These are phyloP conservation scores for Eucalyptus decipiens DNA, from an alignment of 345 rosid species.

Conservation along the genomic window DNA sequence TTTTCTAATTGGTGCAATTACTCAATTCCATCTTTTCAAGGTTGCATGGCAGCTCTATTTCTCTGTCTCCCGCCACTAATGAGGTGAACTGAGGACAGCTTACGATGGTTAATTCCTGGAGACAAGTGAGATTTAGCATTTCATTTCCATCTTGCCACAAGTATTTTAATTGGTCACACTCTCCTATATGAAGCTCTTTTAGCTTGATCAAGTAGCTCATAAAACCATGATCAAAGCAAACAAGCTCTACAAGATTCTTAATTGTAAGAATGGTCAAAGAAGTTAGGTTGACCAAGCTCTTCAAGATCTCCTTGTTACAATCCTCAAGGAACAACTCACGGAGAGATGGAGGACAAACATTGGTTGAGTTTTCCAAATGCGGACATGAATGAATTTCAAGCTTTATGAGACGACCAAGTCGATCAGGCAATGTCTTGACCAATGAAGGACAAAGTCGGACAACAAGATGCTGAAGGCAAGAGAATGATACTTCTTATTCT, in stretches of 20 bases:
- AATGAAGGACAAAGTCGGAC: not conserved
- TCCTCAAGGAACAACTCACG: not conserved
- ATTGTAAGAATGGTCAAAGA: not conserved
- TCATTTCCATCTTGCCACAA: not conserved
- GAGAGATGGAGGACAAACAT: not conserved
- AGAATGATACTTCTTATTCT: not conserved
- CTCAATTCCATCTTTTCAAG: not conserved
- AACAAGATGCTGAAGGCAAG: not conserved
- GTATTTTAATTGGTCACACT: rapidly evolving
- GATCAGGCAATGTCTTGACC: not conserved
- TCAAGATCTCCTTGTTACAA: not conserved
- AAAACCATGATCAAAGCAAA: not conserved
- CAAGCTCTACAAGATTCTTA: not conserved
- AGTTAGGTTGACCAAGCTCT: not conserved
- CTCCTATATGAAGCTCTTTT: not conserved
- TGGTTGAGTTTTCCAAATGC: not conserved
- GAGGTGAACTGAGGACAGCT: not conserved
- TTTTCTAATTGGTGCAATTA: rapidly evolving
- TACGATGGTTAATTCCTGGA: rapidly evolving
- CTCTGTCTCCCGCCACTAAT: rapidly evolving
- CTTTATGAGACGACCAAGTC: not conserved
- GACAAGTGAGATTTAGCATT: not conserved
- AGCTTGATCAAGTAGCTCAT: not conserved
- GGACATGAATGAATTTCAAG: not conserved
- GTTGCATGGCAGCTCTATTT: not conserved